Evolutionary conservation across 768 basidiomycete genomes (phyloP), one percentile per base, ranked within the genome.

Genomic region (Paxillus involutus): DNA sequence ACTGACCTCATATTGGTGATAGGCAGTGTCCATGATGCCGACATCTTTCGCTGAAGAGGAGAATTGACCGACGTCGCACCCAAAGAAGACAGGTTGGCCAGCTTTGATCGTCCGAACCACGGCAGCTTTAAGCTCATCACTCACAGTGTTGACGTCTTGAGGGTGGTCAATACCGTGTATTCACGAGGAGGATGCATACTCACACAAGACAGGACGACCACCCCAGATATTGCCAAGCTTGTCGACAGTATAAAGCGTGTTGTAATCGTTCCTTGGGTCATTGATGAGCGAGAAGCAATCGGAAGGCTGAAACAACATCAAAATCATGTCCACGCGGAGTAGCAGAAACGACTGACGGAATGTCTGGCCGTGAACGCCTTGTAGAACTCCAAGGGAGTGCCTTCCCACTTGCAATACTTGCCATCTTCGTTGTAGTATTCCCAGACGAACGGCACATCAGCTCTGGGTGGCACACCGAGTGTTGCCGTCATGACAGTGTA

Each of bases 191-290:
- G 16, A 16, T 16, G 5, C 6, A 43, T 37, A 49, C 87, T 70
- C 65, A 96, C 92, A 97, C 30, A 87, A 79, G 24, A 98, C 86
- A 16, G 87, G 82, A 5, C 91, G 79, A 6, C 86, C 93, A 56
- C 89, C 90, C 87, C 89, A 93, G 47, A 98, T 75, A 63, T 98
- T 98, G 14, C 95, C 95, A 35, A 98, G 84, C 63, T 91, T 88
- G 63, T 95, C 86, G 16, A 98, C 94, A 1, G 93, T 93, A 74
- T 95, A 95, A 14, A 96, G 78, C 70, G 85, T 88, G 47, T 79
- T 80, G 69, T 88, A 93, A 17, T 75, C 75, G 66, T 98, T 95
- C 24, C 96, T 82, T 10, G 96, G 95, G 67, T 98, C 96, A 63
- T 98, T 88, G 70, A 98, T 93, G 12, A 98, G 80, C 36, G 94